phyloP scores from a whole-genome alignment of 1,284 basidiomycete genomes.

The Polyporus tsugae region DNA sequence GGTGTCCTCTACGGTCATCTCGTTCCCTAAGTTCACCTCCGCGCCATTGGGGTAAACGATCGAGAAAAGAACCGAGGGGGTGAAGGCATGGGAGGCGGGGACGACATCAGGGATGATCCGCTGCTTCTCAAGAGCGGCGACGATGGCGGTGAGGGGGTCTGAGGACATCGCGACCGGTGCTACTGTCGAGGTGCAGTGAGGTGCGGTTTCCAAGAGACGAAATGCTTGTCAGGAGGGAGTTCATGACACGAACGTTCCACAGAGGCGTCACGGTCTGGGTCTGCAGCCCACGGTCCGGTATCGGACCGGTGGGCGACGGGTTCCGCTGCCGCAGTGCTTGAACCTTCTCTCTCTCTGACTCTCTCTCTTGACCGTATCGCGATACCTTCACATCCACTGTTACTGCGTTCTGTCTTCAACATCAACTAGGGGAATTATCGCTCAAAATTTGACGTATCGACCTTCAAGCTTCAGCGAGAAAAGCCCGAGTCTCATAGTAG shows the following conservation, averaged over 20 bases:
- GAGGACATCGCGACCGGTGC: conserved; percentile 24
- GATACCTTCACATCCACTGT: no score
- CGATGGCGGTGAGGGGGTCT: conserved; percentile 53
- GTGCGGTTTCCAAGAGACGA: background rate
- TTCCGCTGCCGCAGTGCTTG: no score
- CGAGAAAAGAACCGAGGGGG: conserved; percentile 61
- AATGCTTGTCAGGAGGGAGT: no score
- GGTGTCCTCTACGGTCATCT: conserved; percentile 55
- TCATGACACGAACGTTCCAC: background rate
- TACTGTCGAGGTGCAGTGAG: background rate
- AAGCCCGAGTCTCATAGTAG: no score
- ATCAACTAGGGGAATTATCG: no score
- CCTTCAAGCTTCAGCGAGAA: no score
- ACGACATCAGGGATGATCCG: conserved; percentile 67
- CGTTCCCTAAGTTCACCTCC: conserved; percentile 59
- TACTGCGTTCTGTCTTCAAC: no score
- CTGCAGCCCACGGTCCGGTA: background rate
- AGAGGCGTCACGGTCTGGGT: background rate
- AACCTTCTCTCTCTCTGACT: no score
- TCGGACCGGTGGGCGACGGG: background rate
- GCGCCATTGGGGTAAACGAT: conserved; percentile 58
- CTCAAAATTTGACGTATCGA: no score
- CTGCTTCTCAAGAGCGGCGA: conserved; percentile 48
- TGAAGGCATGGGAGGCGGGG: conserved; percentile 48
- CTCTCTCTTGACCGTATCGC: no score